Evolutionary conservation across 2,329 filamentous ascomycete species (phyloP), one percentile per base, ranked within the genome.

Genomic region (Ceratocystis lukuohia): DNA sequence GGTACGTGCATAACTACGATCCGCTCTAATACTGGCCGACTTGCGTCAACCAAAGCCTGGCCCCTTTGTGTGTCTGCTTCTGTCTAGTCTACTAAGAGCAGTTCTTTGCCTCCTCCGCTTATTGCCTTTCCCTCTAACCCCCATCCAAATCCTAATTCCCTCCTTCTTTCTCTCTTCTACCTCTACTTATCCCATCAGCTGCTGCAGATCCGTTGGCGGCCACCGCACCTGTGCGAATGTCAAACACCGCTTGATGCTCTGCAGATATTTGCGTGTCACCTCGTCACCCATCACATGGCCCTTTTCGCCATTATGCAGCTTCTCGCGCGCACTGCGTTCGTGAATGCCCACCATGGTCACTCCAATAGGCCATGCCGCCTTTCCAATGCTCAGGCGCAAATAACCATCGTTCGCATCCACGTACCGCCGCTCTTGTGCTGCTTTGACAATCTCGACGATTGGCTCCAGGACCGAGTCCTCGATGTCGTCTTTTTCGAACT

Each of bases 321-420:
- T 99, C 77, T 99, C 94, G 69, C 94, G 84, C 22, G 94, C 93
- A 70, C 88, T 94, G 73, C 94, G 86, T 80, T 97, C 94, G 83
- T 99, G 94, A 72, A 99, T 99, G 80, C 94, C 94, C 73, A 99
- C 94, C 94, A 97, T 99, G 75, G 94, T 99, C 48, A 99, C 94
- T 77, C 94, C 94, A 73, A 99, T 99, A 28, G 94, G 94, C 94
- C 94, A 99, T 17, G 94, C 94, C 71, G 91, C 92, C 78, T 96
- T 96, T 70, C 91, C 91, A 73, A 99, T 99, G 74, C 90, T 96
- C 65, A 99, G 80, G 65, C 90, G 83, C 68, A 99, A 79, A 75
- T 99, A 99, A 0, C 91, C 92, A 74, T 99, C 90, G 74, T 97
- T 97, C 44, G 94, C 94, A 76, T 96, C 89, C 61, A 99, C 93